Evolutionary conservation across 108 stramenopile genomes (phyloP).

Genomic region (Nitzschia sp.): DNA sequence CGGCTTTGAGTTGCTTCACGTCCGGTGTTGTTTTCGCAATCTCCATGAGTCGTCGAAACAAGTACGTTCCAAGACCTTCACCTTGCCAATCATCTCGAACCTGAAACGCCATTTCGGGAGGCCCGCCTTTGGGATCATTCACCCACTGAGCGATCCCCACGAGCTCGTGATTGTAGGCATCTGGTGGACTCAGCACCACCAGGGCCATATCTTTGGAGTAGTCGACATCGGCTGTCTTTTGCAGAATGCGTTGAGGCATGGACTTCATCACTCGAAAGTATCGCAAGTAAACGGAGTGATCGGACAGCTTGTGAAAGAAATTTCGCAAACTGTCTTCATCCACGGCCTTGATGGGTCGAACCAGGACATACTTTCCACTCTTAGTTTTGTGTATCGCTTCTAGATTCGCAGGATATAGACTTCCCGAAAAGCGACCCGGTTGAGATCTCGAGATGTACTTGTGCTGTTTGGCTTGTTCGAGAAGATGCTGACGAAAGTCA

Average conservation of each 20-base stretch:
- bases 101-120: slow-evolving; percentile 41
- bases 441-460: slow-evolving; percentile 22
- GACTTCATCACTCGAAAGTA: slow-evolving; percentile 37
- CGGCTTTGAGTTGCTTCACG: slow-evolving; percentile 23
- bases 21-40: slow-evolving; percentile 12
- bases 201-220: slow-evolving; percentile 42
- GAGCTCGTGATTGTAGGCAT: slow-evolving; percentile 16
- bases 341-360: slow-evolving; percentile 29
- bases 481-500: slow-evolving; percentile 29
- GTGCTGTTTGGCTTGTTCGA: slow-evolving; percentile 33
- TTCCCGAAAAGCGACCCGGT: slow-evolving; percentile 17
- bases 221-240: slow-evolving; percentile 34
- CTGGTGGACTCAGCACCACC: slow-evolving; percentile 27
- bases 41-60: slow-evolving; percentile 25
- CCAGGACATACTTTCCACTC: slow-evolving; percentile 25
- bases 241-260: slow-evolving; percentile 42
- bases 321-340: slow-evolving; percentile 33
- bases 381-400: slow-evolving; percentile 28
- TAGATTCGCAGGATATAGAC: slow-evolving; percentile 24
- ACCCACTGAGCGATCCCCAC: slow-evolving; percentile 43
- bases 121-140: slow-evolving; percentile 22
- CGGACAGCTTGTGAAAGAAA: slow-evolving; percentile 40
- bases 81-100: slow-evolving; percentile 48
- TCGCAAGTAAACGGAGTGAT: slow-evolving; percentile 36
- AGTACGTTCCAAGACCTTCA: slow-evolving; percentile 32